Base-by-base conservation (phyloP, 2,329 filamentous ascomycete genomes). In the Reticulascus tulasneorum region DNA sequence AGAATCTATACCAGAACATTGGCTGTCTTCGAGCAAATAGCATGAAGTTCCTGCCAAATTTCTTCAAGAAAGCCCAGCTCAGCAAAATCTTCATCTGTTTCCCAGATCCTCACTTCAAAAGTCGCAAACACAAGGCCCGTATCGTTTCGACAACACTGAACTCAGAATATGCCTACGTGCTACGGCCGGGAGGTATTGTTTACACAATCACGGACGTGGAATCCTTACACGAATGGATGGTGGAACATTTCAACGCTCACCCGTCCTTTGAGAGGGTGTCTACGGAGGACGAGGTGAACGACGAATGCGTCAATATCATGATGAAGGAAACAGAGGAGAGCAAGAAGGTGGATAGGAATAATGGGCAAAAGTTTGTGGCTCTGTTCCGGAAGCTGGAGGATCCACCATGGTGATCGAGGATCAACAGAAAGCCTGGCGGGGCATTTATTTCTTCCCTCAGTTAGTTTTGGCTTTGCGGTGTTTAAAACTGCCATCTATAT, bases 41-140 rank as follows among this genome's bases (percentile, higher is more conserved):
- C 6, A 98, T 98, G 93, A 98, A 98, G 60, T 98, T 97, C 62
- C 71, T 98, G n/a, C 91, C 94, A 44, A 97, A 98, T 58, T 95
- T 96, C 71, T 97, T 98, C 71, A 69, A 65, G 36, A 85, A 82
- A 53, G 71, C 66, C 11, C 90, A 96, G 58, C 77, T 98, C 11
- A 77, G 75, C 45, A 94, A 94, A 57, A 86, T 97, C 56, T 98
- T 98, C 62, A 86, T 98, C 52, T 98, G 93, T 69, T 98, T 98
- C 58, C 93, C 93, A 1, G 93, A 98, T 55, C 93, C 93, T 40
- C 93, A 98, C 63, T 98, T 98, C 72, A 98, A 98, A 65, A 80
- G 87, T 10, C 78, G 91, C 45, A 98, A 98, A 63, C 93, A 97
- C 69, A 98, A 98, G 65, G 90, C 90, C 24, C 75, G 93, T 24